Evolutionary conservation across 1,284 basidiomycete genomes (phyloP).

Genomic region (Filobasidium uniguttulatum): DNA sequence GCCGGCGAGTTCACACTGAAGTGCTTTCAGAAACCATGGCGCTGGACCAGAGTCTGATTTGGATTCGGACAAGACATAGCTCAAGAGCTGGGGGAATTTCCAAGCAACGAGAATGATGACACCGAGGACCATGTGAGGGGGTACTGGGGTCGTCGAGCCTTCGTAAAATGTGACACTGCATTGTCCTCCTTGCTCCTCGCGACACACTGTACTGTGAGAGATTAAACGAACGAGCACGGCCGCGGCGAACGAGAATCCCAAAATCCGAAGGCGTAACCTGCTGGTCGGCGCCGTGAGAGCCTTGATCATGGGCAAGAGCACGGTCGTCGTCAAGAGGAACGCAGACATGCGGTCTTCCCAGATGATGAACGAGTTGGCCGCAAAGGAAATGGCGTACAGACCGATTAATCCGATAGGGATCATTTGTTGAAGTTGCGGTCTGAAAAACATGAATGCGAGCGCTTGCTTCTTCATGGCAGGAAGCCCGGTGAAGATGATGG

Average conservation of each 20-base stretch:
- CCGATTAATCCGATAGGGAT: slow-evolving; percentile 45
- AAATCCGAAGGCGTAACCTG: slow-evolving; percentile 58
- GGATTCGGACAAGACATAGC: slow-evolving; percentile 49
- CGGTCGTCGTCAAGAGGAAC: slow-evolving; percentile 52
- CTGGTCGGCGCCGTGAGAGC: slow-evolving; percentile 50
- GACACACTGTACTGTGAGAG: slow-evolving; percentile 64
- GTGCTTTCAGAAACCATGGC: slow-evolving; percentile 46
- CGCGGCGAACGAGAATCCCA: slow-evolving; percentile 54
- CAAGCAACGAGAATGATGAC: slow-evolving; percentile 46
- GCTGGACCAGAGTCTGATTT: slow-evolving; percentile 63
- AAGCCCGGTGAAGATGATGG: slow-evolving; percentile 17
- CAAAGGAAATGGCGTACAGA: slow-evolving; percentile 57
- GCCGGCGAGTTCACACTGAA: slow-evolving; percentile 47
- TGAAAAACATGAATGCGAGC: slow-evolving; percentile 6
- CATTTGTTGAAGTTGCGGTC: slow-evolving; percentile 20
- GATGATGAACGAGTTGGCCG: slow-evolving; percentile 87
- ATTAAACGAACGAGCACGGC: slow-evolving; percentile 60
- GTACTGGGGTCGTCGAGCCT: slow-evolving; percentile 50
- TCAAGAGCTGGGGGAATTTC: slow-evolving; percentile 47
- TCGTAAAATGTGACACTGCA: slow-evolving; percentile 79
- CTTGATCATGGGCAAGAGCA: slow-evolving; percentile 47
- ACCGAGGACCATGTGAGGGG: slow-evolving; percentile 48
- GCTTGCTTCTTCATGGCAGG: background rate
- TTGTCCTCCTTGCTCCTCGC: slow-evolving; percentile 83
- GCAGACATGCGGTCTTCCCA: slow-evolving; percentile 81